Evolutionary conservation across 129 eudicot genomes (phyloP).

Genomic region (Solidago caesia): DNA sequence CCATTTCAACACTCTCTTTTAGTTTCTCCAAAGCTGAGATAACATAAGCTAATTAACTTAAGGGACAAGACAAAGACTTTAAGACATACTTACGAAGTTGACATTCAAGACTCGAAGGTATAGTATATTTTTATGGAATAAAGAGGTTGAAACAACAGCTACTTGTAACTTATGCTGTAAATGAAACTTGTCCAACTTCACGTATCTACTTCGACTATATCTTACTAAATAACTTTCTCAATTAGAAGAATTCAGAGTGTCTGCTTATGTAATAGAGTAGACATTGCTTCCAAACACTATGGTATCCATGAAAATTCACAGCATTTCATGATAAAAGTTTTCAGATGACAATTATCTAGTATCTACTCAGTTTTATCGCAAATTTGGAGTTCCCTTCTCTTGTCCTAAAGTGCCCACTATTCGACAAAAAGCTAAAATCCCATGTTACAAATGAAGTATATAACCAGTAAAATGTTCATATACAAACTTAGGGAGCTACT

Average conservation of each 20-base stretch:
- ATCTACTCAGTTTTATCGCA: background rate
- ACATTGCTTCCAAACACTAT: conserved; percentile 17
- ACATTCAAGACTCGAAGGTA: background rate
- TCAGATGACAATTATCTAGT: background rate
- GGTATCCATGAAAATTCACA: no score
- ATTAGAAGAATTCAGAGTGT: background rate
- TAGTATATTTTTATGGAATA: background rate
- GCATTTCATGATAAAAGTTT: background rate
- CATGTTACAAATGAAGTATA: background rate
- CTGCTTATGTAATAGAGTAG: background rate
- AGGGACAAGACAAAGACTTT: background rate
- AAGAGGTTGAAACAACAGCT: background rate
- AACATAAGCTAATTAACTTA: conserved; percentile 18
- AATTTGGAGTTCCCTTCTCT: background rate
- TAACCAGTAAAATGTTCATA: background rate
- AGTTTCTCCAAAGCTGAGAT: conserved; percentile 71
- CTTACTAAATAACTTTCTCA: background rate
- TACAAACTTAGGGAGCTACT: background rate
- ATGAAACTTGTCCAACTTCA: background rate
- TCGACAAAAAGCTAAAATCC: background rate
- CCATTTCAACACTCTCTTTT: conserved; percentile 67
- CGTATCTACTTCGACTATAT: background rate
- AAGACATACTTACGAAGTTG: conserved; percentile 2
- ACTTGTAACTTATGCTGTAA: background rate
- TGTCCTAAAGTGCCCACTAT: background rate